phyloP scores from a whole-genome alignment of 371 early-diverging fungal genomes.

The Mucor irregularis region DNA sequence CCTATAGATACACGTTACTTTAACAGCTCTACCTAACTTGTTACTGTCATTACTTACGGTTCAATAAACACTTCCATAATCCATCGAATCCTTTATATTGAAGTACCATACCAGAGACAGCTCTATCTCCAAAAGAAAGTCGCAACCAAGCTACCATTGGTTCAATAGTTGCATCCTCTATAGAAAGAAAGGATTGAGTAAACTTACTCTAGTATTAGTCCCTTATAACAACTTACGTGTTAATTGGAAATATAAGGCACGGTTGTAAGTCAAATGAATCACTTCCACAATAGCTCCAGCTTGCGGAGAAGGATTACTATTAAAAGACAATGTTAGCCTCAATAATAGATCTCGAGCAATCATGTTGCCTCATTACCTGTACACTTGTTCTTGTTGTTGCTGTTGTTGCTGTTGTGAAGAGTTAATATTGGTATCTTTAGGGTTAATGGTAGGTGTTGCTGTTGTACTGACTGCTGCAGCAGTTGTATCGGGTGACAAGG shows the following conservation, averaged over 20 bases:
- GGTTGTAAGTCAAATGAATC: slow-evolving; percentile 41
- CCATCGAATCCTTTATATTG: slow-evolving; percentile 41
- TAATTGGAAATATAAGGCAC: slow-evolving; percentile 48
- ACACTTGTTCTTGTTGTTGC: neutral
- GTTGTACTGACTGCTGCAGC: slow-evolving; percentile 12
- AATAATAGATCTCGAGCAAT: neutral
- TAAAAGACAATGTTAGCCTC: neutral
- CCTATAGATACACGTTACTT: slow-evolving; percentile 2
- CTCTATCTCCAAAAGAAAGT: slow-evolving; percentile 43
- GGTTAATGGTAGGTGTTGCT: slow-evolving; percentile 19
- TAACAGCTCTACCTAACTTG: neutral
- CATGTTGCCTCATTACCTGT: slow-evolving; percentile 3
- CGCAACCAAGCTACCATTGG: slow-evolving; percentile 49
- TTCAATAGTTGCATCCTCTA: slow-evolving; percentile 57
- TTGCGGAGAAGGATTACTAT: slow-evolving; percentile 13
- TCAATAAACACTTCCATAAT: slow-evolving; percentile 37
- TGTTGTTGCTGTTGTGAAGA: slow-evolving; percentile 3
- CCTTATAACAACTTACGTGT: slow-evolving; percentile 29
- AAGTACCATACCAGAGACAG: slow-evolving; percentile 49
- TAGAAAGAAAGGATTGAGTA: neutral
- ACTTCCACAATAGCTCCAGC: slow-evolving; percentile 48
- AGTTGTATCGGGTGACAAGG: neutral
- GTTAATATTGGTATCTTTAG: too few species aligned
- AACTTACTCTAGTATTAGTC: neutral
- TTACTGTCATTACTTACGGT: slow-evolving; percentile 20